A percentile compares a stretch with the other conserved stretches of the same genome.
Conservation (phyloP, 2,329 filamentous ascomycete species). For the Fusarium algeriense region DNA sequence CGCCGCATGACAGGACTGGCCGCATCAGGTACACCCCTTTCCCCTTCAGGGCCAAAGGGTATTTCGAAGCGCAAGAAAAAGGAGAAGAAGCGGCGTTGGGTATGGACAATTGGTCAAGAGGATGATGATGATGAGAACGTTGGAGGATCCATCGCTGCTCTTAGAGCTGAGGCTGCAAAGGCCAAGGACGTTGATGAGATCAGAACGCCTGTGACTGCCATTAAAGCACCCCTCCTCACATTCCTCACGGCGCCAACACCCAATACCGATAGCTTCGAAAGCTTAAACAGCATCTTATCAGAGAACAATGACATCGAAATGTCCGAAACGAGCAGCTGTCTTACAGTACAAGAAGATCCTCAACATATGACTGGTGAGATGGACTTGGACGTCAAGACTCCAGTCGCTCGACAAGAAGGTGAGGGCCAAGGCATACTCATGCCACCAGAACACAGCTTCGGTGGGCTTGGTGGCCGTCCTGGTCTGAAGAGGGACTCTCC, state of each 20-base stretch:
- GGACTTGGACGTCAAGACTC: constrained; percentile 57
- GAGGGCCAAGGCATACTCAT: constrained; percentile 28
- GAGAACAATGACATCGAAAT: constrained; percentile 60
- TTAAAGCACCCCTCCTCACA: constrained; percentile 31
- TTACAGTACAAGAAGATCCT: constrained; percentile 50
- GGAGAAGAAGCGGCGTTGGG: constrained; percentile 74
- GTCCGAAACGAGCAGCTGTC: constrained; percentile 60
- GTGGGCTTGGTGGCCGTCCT: constrained; percentile 57
- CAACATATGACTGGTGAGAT: constrained; percentile 48
- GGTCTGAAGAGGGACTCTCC: constrained; percentile 33
- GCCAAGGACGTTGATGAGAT: constrained; percentile 29
- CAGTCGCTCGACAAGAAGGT: constrained; percentile 47
- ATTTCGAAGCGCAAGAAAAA: constrained; percentile 66
- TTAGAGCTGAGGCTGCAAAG: constrained; percentile 51
- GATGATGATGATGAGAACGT: constrained; percentile 61
- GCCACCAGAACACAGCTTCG: constrained; percentile 52
- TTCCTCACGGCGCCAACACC: constrained; percentile 55
- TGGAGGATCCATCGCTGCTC: constrained; percentile 58
- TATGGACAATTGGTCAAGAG: constrained; percentile 73
- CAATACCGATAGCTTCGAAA: constrained; percentile 55
- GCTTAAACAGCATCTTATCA: constrained; percentile 24
- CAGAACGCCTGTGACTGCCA: constrained; percentile 43
- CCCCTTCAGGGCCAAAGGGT: constrained; percentile 57
- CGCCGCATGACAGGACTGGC: constrained; percentile 65
- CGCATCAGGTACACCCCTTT: constrained; percentile 56